Base-by-base conservation (phyloP, 495 filamentous ascomycete species). In the Parathielavia hyrcaniae region DNA sequence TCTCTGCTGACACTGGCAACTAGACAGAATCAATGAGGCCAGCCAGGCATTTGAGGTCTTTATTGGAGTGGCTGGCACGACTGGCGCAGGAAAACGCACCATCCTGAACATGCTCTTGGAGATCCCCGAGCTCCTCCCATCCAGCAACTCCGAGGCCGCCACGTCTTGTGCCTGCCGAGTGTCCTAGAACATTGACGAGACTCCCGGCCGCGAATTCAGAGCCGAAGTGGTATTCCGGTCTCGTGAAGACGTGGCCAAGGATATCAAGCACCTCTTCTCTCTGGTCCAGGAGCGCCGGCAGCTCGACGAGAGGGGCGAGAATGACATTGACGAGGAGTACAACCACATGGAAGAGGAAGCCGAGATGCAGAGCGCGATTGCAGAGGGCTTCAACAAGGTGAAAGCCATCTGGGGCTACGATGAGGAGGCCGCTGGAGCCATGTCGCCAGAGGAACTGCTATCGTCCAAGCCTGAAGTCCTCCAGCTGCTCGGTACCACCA, bases 21-120 rank as follows among this genome's bases (percentile, higher is more conserved):
- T n/a, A 52, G 49, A 39, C 30, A 36, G 39, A 5, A 4, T 52
- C 49, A 6, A 7, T 14, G 35, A 52, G 12, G 14, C 30, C 17
- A 36, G 32, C 16, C n/a, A 52, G 12, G n/a, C 52, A 0, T 66
- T 66, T 17, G 41, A 56, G 39, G 44, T 69, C 22, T 36, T 59
- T 4, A 55, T 67, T 6, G 67, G 64, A 11, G 60, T 67, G 6
- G 55, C 60, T 14, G 64, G 67, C 2, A 26, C 41, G 2, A 69
- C 64, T n/a, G 64, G 67, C 11, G 63, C 62, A 9, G 64, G 67
- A 1, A 69, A 69, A 23, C 65, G 53, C 2, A 61, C 67, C 0
- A 19, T 60, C 0, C 17, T 69, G 1, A 69, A 69, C 32, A 55
- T 53, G 14, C 50, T 69, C 0, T 22, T 67, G 6, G 60, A 53